Evolutionary conservation across 345 rosid genomes (phyloP), one percentile per base, ranked within the genome.

Genomic region (Firmiana major): DNA sequence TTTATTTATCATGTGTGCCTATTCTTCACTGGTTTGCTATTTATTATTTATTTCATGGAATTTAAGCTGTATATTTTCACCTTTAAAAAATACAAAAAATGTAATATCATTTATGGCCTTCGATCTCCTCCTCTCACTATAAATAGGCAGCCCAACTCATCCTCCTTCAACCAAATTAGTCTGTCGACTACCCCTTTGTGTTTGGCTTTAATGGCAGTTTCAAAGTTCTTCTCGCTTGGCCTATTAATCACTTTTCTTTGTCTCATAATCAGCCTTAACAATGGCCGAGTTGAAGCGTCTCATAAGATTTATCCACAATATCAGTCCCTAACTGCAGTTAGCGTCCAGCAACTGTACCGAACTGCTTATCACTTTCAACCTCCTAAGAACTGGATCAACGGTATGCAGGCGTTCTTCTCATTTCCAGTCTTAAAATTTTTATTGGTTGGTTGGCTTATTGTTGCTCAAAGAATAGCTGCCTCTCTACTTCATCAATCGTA

Each of bases 311-410:
- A 72, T 46, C 83, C 84, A 1, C 43, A 79, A 36, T 76, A 67
- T 42, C 98, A 93, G 63, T 87, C 85, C 66, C 45, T 75, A 31
- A n/a, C 34, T 7, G 88, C 85, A 5, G 57, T 45, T 2, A 21
- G 53, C 3, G 90, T 89, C 38, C 58, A 53, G 54, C 75, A 82
- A 55, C 53, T 77, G 68, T 91, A 91, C 28, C 79, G 95, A 81
- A 88, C 98, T 12, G 91, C 76, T 7, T 94, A 73, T 79, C 98
- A 94, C 65, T 94, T 94, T 75, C 98, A 93, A 74, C 98, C 98
- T 76, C 92, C 90, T 0, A 84, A 51, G 79, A 80, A 94, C 76
- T 94, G 98, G 98, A 91, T 91, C 79, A 94, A 93, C 55, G 98
- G 98, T 94, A 87, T 31, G 34, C 2, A 12, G 51, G 51, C 1